Evolutionary conservation across 164 flowering plant species (phyloP), one percentile per base, ranked within the genome.

Genomic region (Umbilicus rupestris): DNA sequence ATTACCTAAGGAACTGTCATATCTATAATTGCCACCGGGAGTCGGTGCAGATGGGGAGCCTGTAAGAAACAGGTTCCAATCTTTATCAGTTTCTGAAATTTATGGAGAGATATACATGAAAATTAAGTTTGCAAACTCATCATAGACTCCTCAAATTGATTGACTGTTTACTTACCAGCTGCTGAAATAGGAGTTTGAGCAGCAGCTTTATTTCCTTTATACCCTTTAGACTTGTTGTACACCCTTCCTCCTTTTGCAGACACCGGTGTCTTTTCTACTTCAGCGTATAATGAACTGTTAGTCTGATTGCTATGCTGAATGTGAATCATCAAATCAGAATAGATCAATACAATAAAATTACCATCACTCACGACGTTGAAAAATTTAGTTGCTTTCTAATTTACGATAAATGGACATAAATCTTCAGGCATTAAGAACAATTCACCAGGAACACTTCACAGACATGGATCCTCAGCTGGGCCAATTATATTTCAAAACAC

Each of bases 1-100:
- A 58, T 74, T 82, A 87, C 97, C 96, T 77, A 92, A 73, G 65
- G 97, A 92, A 78, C 92, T 92, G 81, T 92, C 97, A 78, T 87
- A 87, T 30, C 96, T 87, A 65, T 91, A 88, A 73, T 81, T 80
- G 52, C 88, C 85, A 67, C 78, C 83, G 52, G 87, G 89, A 74
- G 85, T 86, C 14, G 81, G 77, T 64, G 78, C 20, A 59, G 82
- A 70, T 70, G 89, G 89, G 16, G 87, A 88, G 69, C 84, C 95
- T 88, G 82, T 72, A 80, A 67, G 35, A 47, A 31, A 62, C 39
- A 65, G 60, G 55, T 72, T 69, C n/a, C 19, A 46, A 63, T 37
- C 46, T 35, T 20, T 9, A 9, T 60, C 42, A 72, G 59, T 0
- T 39, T 35, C 33, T 42, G 71, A 58, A 1, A 57, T 15, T 2